Percentiles rank a stretch among this genome's conserved stretches.
These are phyloP conservation scores for Ilyonectria mors-panacis DNA, from an alignment of 2,329 filamentous ascomycete species.

Conservation along the genomic window DNA sequence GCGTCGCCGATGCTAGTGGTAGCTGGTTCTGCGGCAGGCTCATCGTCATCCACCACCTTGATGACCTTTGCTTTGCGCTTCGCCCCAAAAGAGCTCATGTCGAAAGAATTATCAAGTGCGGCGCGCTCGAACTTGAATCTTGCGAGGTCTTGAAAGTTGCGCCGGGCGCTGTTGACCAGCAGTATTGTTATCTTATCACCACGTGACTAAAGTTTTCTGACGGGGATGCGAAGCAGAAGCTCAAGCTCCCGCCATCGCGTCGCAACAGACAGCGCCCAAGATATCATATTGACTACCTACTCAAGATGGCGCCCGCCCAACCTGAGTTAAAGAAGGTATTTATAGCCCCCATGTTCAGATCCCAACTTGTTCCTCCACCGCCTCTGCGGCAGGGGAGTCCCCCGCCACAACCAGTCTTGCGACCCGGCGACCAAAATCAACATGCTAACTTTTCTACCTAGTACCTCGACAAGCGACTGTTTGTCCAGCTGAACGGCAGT, in stretches of 20 bases:
- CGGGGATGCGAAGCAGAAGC: slow-evolving; percentile 42
- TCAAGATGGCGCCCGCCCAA: slow-evolving; percentile 96
- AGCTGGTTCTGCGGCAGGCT: slow-evolving; percentile 48
- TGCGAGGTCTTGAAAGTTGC: slow-evolving; percentile 29
- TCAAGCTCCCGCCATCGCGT: slow-evolving; percentile 48
- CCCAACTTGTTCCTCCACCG: not conserved
- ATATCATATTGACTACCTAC: slow-evolving; percentile 47
- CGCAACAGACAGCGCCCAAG: slow-evolving; percentile 44
- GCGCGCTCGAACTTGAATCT: not conserved
- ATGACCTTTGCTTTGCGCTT: slow-evolving; percentile 85
- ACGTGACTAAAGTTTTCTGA: slow-evolving; percentile 59
- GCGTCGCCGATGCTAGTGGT: slow-evolving; percentile 43
- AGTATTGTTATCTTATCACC: slow-evolving; percentile 62
- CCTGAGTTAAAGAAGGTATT: slow-evolving; percentile 97
- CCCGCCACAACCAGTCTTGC: slow-evolving; percentile 6
- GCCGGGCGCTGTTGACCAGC: slow-evolving; percentile 23
- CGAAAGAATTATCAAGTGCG: slow-evolving; percentile 34
- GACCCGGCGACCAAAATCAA: slow-evolving; percentile 6
- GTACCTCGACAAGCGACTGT: slow-evolving; percentile 99
- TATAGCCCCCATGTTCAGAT: not conserved
- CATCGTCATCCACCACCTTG: slow-evolving; percentile 77
- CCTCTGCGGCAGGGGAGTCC: not conserved
- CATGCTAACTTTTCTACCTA: slow-evolving; percentile 59
- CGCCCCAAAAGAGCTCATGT: slow-evolving; percentile 69
- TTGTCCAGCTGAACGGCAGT: slow-evolving; percentile 97